Base-by-base conservation (phyloP, 2,329 filamentous ascomycete genomes). In the Aspergillus ochraceoroseus region DNA sequence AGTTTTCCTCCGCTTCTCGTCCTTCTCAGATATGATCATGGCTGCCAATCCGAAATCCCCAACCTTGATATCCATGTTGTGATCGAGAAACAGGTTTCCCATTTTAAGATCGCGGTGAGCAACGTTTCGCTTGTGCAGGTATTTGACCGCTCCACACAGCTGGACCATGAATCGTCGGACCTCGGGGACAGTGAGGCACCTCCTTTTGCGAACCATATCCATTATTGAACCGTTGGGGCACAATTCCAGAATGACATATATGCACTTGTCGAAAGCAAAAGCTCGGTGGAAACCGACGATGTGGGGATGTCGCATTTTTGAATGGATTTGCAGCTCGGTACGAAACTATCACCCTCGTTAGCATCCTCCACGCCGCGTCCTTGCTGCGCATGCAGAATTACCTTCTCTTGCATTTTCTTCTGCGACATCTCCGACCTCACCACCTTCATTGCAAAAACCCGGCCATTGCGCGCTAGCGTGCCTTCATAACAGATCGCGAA, bases 91-190 rank as follows among this genome's bases (percentile, higher is more conserved):
- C 52, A 98, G 83, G 63, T 98, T 98, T 33, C 92, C 94, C 74
- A 95, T 96, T 68, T 98, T 98, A 54, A 98, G 68, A 65, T 98
- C 92, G 34, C 92, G 81, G 66, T 98, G 92, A 34, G 96, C 95
- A 47, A 98, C 94, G 51, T 90, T 92, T 61, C 94, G 85, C 58
- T 82, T 82, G 65, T 98, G 94, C 73, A 98, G 85, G 62, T 98
- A 98, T 67, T 96, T 96, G 67, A 98, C 90, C 25, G 92, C 92
- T 23, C 92, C 92, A 51, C 90, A 87, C 45, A 95, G 88, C 65
- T 98, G 92, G 27, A 98, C 81, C 46, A 92, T 84, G 63, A 95
- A 95, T 55, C 89, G 87, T 49, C 92, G 80, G 33, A 95, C 88
- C 67, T 98, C 92, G 0, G 92, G 88, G 63, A 96, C 85, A 11